phyloP scores from a whole-genome alignment of 1,284 basidiomycete genomes.

The Fomitiporia mediterranea region DNA sequence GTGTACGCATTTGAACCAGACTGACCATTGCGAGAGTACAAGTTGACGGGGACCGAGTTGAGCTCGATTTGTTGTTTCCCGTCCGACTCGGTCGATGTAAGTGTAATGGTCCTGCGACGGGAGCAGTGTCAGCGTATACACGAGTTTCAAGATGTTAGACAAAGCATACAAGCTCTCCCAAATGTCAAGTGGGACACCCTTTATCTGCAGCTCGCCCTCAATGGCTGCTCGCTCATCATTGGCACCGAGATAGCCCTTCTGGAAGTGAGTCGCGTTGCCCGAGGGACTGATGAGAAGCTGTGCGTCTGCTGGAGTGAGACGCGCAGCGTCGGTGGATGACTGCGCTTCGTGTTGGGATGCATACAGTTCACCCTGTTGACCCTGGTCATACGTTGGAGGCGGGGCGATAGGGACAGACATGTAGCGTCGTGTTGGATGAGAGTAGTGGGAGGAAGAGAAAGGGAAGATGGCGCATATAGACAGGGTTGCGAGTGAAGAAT shows the following conservation, averaged over 20 bases:
- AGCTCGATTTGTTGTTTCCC: constrained; percentile 62
- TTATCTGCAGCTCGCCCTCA: constrained; percentile 78
- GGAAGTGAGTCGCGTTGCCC: constrained; percentile 59
- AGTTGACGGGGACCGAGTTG: constrained; percentile 44
- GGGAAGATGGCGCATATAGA: constrained; percentile 1
- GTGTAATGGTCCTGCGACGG: constrained; percentile 49
- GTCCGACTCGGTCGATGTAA: constrained; percentile 63
- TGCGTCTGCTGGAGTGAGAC: constrained; percentile 28
- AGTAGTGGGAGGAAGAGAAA: neutral
- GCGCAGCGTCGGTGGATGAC: neutral
- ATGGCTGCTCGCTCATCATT: constrained; percentile 74
- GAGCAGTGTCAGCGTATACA: constrained; percentile 2
- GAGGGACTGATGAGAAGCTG: constrained; percentile 69
- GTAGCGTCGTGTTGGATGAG: neutral
- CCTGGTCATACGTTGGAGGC: constrained; percentile 20
- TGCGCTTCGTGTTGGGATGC: neutral
- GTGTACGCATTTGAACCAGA: constrained; percentile 31
- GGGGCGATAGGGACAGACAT: constrained; percentile 17
- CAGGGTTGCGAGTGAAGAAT: no score
- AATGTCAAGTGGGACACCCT: constrained; percentile 49
- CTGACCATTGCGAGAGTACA: constrained; percentile 39
- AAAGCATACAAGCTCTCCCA: constrained; percentile 66
- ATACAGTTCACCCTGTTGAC: constrained; percentile 1
- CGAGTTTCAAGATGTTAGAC: constrained; percentile 12
- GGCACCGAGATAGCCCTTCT: constrained; percentile 74